phyloP scores from a whole-genome alignment of 1,284 basidiomycete genomes.

The Sanghuangporus weigelae region DNA sequence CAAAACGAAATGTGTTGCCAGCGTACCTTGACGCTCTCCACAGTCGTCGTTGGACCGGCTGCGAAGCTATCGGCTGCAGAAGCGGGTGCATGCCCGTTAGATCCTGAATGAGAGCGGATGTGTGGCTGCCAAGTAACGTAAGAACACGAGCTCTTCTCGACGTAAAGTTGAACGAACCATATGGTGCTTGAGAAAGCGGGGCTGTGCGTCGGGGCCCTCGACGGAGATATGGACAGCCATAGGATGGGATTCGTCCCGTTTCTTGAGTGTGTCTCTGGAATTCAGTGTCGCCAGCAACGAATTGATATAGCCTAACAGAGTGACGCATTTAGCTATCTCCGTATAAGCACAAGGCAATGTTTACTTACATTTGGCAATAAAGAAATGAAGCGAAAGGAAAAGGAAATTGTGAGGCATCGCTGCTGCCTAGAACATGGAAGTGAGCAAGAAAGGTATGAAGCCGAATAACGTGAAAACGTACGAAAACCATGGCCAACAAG shows the following conservation, averaged over 20 bases:
- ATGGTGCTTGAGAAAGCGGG: constrained; percentile 7
- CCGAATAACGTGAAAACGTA: not conserved
- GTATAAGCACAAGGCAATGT: not conserved
- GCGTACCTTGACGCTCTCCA: constrained; percentile 15
- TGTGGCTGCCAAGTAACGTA: not conserved
- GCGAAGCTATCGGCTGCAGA: not conserved
- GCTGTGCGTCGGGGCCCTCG: constrained; percentile 9
- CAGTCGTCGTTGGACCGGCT: constrained; percentile 1
- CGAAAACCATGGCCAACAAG: constrained; percentile 15
- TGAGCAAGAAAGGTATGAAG: not conserved
- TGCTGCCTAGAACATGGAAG: constrained; percentile 8
- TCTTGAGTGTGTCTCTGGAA: constrained; percentile 13
- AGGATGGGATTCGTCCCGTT: constrained; percentile 13
- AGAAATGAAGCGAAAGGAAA: constrained; percentile 17
- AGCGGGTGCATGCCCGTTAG: constrained; percentile 3
- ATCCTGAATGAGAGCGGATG: not conserved
- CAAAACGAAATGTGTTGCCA: not conserved
- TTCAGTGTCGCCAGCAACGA: constrained; percentile 18
- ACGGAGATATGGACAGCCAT: constrained; percentile 18
- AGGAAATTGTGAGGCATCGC: constrained; percentile 17
- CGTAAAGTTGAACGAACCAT: not conserved
- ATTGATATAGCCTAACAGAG: constrained; percentile 15
- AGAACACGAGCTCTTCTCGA: not conserved
- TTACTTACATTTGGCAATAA: constrained; percentile 16
- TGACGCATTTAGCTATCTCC: not conserved